Conservation (phyloP, 805 yeast species). For the Sungouiella blattae region DNA sequence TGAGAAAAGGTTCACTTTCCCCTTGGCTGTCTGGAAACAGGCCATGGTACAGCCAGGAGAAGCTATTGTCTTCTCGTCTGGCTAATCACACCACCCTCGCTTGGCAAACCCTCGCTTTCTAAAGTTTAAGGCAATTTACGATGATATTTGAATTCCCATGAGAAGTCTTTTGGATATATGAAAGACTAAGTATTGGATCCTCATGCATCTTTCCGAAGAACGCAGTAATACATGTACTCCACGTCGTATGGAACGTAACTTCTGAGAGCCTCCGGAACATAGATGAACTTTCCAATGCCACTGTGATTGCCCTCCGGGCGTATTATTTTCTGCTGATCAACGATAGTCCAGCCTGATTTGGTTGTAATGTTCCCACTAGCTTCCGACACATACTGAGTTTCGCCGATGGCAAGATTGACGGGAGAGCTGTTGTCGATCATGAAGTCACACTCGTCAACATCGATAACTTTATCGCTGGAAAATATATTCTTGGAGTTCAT, state of each 20-base stretch:
- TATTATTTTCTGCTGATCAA: constrained; percentile 49
- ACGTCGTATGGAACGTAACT: constrained; percentile 29
- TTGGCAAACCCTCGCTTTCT: too few species aligned
- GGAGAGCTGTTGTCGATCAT: constrained; percentile 60
- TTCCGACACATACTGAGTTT: constrained; percentile 17
- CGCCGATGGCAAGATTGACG: constrained; percentile 44
- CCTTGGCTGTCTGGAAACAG: too few species aligned
- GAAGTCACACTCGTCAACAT: constrained; percentile 58
- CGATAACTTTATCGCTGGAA: constrained; percentile 54
- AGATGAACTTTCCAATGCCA: constrained; percentile 53
- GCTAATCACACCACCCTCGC: too few species aligned
- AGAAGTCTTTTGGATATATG: too few species aligned
- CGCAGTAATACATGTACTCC: constrained; percentile 50
- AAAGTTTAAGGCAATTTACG: too few species aligned
- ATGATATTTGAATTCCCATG: too few species aligned
- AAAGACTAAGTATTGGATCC: too few species aligned
- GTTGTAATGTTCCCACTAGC: constrained; percentile 13
- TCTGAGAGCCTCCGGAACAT: constrained; percentile 40
- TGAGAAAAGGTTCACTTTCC: not conserved
- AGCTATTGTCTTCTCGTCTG: too few species aligned
- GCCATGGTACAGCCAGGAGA: too few species aligned
- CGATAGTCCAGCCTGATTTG: constrained; percentile 43
- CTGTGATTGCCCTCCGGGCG: constrained; percentile 50
- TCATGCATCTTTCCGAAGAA: constrained; percentile 17
- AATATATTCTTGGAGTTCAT: constrained; percentile 76